Base-by-base conservation (phyloP, 2,329 filamentous ascomycete genomes). In the Trichoderma aggressivum region DNA sequence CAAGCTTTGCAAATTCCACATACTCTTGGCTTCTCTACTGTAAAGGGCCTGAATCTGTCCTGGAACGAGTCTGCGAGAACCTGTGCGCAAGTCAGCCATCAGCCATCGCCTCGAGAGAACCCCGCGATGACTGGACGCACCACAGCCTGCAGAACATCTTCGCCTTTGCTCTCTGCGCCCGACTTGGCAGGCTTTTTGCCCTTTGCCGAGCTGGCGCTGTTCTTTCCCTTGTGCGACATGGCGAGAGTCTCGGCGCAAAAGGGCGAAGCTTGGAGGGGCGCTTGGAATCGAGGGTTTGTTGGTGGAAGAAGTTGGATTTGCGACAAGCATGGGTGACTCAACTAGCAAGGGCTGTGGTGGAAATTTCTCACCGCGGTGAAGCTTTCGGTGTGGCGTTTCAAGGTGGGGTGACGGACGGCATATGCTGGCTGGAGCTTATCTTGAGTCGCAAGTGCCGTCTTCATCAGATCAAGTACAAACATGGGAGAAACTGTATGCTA, bases 1-100 rank as follows among this genome's bases (percentile, higher is more conserved):
- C 43, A 10, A 28, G 24, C 11, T 58, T 7, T 14, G 7, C 39
- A 10, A 7, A 16, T 2, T 62, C 12, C 72, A 50, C 66, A 62
- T 72, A 96, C 94, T 86, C 96, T 89, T 78, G 96, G 96, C 75
- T 89, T 92, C 80, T 97, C 93, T 71, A 97, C 84, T 0, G 94
- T 95, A 79, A 98, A 96, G 0, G 96, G 96, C 76, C 87, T 89
- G 83, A 97, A 99, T 80, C 94, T 87, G 61, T 94, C 94, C 81
- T 98, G 94, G 80, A 97, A 99, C 1, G 94, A 94, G 85, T 99
- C 96, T 75, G 95, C 92, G 74, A 99, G 89, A 72, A 99, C 87
- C 92, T 96, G 75, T 58, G 30, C 67, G 32, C 5, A 30, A 47
- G 16, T 56, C n/a, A 55, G 36, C 24, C 50, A 63, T 62, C n/a